Percentiles rank a stretch among this genome's conserved stretches.
phyloP scores from a whole-genome alignment of 2,329 filamentous ascomycete genomes.

The Phaeosphaeria sp. region DNA sequence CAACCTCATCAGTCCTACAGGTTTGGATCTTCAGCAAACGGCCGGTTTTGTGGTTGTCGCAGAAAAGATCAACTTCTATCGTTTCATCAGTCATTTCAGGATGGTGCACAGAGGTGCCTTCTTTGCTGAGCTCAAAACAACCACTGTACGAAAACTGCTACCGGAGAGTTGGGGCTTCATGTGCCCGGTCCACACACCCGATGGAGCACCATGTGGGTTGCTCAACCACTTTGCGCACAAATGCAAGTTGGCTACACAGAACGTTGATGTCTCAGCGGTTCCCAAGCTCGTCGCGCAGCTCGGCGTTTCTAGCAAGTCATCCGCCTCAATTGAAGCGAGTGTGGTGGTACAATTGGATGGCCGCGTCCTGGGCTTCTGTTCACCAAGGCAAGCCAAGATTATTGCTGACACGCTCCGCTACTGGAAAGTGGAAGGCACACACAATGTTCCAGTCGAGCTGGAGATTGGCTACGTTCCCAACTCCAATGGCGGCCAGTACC shows the following conservation, averaged over 20 bases:
- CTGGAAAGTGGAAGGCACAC: slow-evolving; percentile 91
- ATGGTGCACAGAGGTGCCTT: slow-evolving; percentile 99
- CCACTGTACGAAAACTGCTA: slow-evolving; percentile 91
- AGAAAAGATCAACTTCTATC: slow-evolving; percentile 98
- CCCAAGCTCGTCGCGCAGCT: slow-evolving; percentile 78
- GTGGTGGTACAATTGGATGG: slow-evolving; percentile 92
- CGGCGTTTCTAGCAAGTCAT: slow-evolving; percentile 77
- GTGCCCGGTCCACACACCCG: slow-evolving; percentile 95
- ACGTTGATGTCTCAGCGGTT: slow-evolving; percentile 76
- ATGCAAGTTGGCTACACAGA: slow-evolving; percentile 83
- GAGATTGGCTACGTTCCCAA: slow-evolving; percentile 92
- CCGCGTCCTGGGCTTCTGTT: slow-evolving; percentile 87
- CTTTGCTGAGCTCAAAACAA: slow-evolving; percentile 97
- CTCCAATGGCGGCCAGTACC: slow-evolving; percentile 91
- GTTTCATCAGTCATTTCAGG: slow-evolving; percentile 98
- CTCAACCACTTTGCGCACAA: slow-evolving; percentile 96
- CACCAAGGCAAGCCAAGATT: slow-evolving; percentile 78
- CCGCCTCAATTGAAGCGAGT: slow-evolving; percentile 80
- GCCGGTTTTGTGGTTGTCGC: slow-evolving; percentile 96
- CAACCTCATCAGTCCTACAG: slow-evolving; percentile 88
- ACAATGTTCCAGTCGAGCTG: slow-evolving; percentile 80
- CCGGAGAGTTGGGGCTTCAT: slow-evolving; percentile 98
- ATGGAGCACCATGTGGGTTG: slow-evolving; percentile 92
- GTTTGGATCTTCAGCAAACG: slow-evolving; percentile 91
- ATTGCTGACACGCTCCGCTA: slow-evolving; percentile 88